Evolutionary conservation across 306 rosid species (phyloP), one percentile per base, ranked within the genome.

Genomic region (Gastrolobium villosum): DNA sequence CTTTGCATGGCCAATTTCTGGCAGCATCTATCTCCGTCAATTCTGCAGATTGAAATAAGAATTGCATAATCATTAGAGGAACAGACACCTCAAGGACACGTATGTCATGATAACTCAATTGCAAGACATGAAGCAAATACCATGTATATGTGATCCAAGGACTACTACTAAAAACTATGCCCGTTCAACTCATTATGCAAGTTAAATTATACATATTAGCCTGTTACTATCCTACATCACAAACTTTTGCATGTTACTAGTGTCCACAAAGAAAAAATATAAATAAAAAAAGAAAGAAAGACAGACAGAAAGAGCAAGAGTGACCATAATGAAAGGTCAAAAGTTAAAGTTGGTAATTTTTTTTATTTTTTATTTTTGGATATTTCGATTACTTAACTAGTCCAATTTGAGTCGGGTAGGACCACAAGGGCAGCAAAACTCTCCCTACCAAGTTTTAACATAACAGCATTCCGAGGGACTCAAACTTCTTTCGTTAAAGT

Each of bases 1-100:
- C 76, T 81, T 86, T 86, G 87, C 98, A 87, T n/a, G 98, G 97
- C 99, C 98, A 95, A 77, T 78, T 81, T 74, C 70, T 75, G 53
- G 94, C 89, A 77, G 74, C 87, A 63, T 88, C 92, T 50, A 91
- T 84, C 70, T 71, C 92, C 68, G 9, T 85, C 90, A 95, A 82
- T 75, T 85, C 98, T 95, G 81, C 45, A 40, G 56, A 77, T 56
- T 57, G 10, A 35, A 78, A 69, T 1, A 52, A 39, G 26, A 55
- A 48, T 61, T 35, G 34, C 26, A 32, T 43, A 64, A 61, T 45
- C 43, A 70, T 53, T n/a, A 49, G 60, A 62, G 49, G 68, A 53
- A 77, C 13, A 50, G 35, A 56, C 53, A 66, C 15, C 36, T 50
- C 41, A 77, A 40, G 54, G 36, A 26, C 56, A 56, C 7, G 7